Conservation (phyloP, 2,329 filamentous ascomycete species). For the Beauveria asiatica region DNA sequence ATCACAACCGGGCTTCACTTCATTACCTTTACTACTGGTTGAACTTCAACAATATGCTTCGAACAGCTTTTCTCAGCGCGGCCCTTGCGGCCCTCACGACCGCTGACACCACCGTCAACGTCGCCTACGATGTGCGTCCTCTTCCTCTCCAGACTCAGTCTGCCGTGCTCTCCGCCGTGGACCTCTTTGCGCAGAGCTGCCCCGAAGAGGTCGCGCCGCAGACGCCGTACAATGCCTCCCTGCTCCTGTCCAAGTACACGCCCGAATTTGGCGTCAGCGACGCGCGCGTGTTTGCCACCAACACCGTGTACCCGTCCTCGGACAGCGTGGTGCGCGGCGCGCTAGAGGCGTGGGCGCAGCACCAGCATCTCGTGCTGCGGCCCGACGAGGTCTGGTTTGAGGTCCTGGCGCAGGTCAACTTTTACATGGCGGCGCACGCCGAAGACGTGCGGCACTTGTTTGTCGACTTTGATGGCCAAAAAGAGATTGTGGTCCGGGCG, state of each 20-base stretch:
- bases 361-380: conserved; percentile 40
- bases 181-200: conserved; percentile 25
- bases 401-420: conserved; percentile 42
- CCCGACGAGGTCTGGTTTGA: conserved; percentile 50
- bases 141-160: conserved; percentile 17
- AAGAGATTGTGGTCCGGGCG: conserved; percentile 28
- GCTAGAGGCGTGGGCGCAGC: conserved; percentile 39
- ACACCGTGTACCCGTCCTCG: conserved; percentile 23
- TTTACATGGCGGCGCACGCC: conserved; percentile 39
- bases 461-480: conserved; percentile 34
- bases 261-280: conserved; percentile 13
- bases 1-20: not conserved
- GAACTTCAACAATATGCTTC: not conserved
- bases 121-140: conserved; percentile 21
- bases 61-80: conserved; percentile 5
- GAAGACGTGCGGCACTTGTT: conserved; percentile 38
- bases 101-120: conserved; percentile 14
- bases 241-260: conserved; percentile 24
- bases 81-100: conserved; percentile 11
- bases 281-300: conserved; percentile 9
- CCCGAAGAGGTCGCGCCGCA: conserved; percentile 22
- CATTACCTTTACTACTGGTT: not conserved
- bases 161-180: conserved; percentile 19
- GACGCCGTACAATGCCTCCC: conserved; percentile 17
- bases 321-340: conserved; percentile 36